Conservation (phyloP, 2,329 filamentous ascomycete species). For the Clonostachys solani region DNA sequence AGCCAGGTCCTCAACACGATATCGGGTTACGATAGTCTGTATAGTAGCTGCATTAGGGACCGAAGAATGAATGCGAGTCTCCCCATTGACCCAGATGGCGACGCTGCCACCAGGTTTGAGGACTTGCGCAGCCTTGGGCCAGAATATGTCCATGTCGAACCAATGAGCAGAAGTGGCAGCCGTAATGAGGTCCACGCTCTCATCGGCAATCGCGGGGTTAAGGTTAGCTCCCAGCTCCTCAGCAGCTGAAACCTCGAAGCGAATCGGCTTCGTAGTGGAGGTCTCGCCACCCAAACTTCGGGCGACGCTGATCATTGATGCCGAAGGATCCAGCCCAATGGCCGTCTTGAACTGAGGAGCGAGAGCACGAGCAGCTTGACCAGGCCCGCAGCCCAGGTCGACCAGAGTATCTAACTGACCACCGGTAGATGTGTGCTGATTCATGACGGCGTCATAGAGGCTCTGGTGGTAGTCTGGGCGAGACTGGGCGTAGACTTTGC, state of each 20-base stretch:
- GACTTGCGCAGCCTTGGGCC: conserved; percentile 40
- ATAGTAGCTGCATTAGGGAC: conserved; percentile 14
- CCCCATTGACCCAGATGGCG: conserved; percentile 49
- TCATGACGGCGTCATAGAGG: conserved; percentile 40
- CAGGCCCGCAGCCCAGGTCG: conserved; percentile 56
- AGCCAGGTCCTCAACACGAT: not conserved
- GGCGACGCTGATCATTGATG: conserved; percentile 48
- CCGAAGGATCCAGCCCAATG: conserved; percentile 45
- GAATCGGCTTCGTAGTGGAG: conserved; percentile 14
- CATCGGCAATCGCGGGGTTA: conserved; percentile 17
- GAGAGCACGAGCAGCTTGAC: conserved; percentile 39
- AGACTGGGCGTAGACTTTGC: conserved; percentile 33
- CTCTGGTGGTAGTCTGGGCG: conserved; percentile 35
- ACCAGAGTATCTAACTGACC: conserved; percentile 36
- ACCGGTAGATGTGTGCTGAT: conserved; percentile 31
- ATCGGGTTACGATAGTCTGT: conserved; percentile 27
- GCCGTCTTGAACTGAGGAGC: conserved; percentile 37
- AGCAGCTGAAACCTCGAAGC: conserved; percentile 35
- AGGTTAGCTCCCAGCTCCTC: conserved; percentile 33
- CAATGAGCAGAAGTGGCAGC: conserved; percentile 60
- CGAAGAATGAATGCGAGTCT: not conserved
- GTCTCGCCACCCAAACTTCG: conserved; percentile 18
- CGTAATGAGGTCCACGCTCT: conserved; percentile 43
- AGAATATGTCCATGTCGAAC: conserved; percentile 46
- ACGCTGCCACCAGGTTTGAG: conserved; percentile 51